phyloP scores from a whole-genome alignment of 495 filamentous ascomycete species.

The Penicillium lividum region DNA sequence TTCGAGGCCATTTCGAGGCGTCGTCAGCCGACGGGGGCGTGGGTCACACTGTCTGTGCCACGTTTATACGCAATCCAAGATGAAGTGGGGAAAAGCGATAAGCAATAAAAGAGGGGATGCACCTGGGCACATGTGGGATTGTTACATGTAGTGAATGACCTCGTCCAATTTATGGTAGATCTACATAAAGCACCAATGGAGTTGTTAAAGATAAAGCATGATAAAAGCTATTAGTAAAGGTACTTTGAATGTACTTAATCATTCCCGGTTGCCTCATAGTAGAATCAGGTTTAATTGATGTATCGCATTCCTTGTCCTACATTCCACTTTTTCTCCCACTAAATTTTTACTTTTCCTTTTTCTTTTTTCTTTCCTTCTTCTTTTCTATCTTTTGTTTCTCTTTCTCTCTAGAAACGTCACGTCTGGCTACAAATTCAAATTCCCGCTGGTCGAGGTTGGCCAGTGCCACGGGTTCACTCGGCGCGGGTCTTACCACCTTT shows the following conservation, averaged over 20 bases:
- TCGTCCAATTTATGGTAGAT: neutral
- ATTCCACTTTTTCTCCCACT: constrained; percentile 6
- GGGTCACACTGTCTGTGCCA: constrained; percentile 22
- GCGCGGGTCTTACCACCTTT: constrained; percentile 14
- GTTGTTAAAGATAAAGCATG: too few relatives aligned
- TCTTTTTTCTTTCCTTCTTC: constrained; percentile 9
- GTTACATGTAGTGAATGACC: neutral
- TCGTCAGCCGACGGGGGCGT: constrained; percentile 24
- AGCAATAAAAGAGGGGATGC: neutral
- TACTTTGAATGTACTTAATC: constrained; percentile 10
- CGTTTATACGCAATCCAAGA: constrained; percentile 6
- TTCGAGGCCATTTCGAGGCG: constrained; percentile 8
- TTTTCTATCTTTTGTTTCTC: constrained; percentile 5
- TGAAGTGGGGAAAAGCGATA: constrained; percentile 9
- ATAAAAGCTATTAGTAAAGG: too few relatives aligned
- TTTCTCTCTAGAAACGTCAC: constrained; percentile 14
- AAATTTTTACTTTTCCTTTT: constrained; percentile 18
- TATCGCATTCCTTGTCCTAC: constrained; percentile 20
- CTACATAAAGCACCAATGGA: too few relatives aligned
- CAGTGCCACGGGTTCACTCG: constrained; percentile 29
- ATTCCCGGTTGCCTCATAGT: constrained; percentile 2
- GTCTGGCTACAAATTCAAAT: neutral
- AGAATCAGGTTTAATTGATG: constrained; percentile 12
- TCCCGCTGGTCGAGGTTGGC: constrained; percentile 19
- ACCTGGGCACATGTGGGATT: too few relatives aligned